phyloP scores from a whole-genome alignment of 768 basidiomycete genomes.

The Termitomyces sp. region DNA sequence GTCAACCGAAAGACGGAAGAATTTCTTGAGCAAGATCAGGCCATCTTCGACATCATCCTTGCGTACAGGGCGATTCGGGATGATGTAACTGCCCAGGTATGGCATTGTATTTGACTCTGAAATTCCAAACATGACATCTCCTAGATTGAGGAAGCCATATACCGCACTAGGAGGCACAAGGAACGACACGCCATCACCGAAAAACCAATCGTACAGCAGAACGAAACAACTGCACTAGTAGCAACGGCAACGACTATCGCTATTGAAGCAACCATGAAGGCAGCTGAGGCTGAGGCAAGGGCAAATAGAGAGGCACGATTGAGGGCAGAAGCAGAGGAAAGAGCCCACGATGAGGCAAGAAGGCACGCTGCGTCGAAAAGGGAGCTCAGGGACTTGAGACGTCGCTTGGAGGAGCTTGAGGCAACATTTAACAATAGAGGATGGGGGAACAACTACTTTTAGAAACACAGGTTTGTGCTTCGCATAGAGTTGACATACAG shows the following conservation, averaged over 20 bases:
- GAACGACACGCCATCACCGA: constrained; percentile 4
- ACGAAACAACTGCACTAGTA: constrained; percentile 6
- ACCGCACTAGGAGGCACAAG: not conserved
- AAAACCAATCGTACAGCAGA: constrained; percentile 6
- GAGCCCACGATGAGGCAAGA: constrained; percentile 8
- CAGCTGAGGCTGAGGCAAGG: constrained; percentile 9
- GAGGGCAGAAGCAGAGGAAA: constrained; percentile 10
- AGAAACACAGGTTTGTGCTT: not conserved
- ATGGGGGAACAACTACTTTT: not conserved
- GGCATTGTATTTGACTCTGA: not conserved
- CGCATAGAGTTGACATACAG: not conserved
- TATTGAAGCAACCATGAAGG: constrained; percentile 6
- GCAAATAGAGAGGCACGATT: constrained; percentile 10
- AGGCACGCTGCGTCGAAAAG: constrained; percentile 7
- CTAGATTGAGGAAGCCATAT: constrained; percentile 9
- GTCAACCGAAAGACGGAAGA: constrained; percentile 1
- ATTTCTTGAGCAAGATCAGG: constrained; percentile 7
- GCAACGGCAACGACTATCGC: constrained; percentile 3
- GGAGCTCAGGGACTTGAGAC: constrained; percentile 9
- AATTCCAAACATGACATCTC: not conserved
- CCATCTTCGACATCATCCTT: constrained; percentile 1
- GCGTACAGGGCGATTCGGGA: constrained; percentile 4
- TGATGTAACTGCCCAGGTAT: constrained; percentile 9
- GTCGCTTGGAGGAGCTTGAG: constrained; percentile 10
- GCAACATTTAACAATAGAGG: not conserved